phyloP scores from a whole-genome alignment of 192 early-diverging fungal genomes.

The Backusella liffmaniae region DNA sequence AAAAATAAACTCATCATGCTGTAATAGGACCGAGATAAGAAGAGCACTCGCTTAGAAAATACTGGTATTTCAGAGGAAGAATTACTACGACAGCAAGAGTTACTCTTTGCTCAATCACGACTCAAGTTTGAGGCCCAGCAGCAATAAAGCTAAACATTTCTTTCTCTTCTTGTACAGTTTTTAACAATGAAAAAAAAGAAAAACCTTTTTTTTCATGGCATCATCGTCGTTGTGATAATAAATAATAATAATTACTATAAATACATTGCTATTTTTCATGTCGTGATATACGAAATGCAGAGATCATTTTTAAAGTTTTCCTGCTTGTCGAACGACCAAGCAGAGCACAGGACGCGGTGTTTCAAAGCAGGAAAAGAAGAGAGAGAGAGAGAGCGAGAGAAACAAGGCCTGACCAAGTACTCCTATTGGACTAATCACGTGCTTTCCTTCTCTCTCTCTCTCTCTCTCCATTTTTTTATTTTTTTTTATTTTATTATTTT shows the following conservation, averaged over 20 bases:
- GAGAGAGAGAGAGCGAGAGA: background rate
- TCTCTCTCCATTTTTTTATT: background rate
- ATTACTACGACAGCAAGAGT: constrained; percentile 77
- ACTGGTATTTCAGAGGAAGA: constrained; percentile 87
- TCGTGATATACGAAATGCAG: background rate
- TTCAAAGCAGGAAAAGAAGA: background rate
- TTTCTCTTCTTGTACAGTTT: constrained; percentile 6
- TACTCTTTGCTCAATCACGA: constrained; percentile 87
- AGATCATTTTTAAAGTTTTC: background rate
- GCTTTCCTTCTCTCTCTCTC: background rate
- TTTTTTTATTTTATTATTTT: background rate
- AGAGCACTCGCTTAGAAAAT: constrained; percentile 70
- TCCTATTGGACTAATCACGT: background rate
- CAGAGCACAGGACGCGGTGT: background rate
- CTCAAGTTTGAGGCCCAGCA: constrained; percentile 63
- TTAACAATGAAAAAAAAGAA: background rate
- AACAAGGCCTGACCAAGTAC: background rate
- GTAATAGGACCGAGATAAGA: constrained; percentile 77
- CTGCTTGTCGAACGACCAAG: background rate
- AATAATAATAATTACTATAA: background rate
- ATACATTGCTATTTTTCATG: background rate
- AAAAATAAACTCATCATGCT: too few relatives aligned
- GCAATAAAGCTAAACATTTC: constrained; percentile 26
- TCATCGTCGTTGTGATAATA: background rate
- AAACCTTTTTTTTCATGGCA: background rate